A percentile compares a stretch with the other conserved stretches of the same genome.
phyloP scores from a whole-genome alignment of 768 basidiomycete genomes.

The Cystobasidium ongulense region DNA sequence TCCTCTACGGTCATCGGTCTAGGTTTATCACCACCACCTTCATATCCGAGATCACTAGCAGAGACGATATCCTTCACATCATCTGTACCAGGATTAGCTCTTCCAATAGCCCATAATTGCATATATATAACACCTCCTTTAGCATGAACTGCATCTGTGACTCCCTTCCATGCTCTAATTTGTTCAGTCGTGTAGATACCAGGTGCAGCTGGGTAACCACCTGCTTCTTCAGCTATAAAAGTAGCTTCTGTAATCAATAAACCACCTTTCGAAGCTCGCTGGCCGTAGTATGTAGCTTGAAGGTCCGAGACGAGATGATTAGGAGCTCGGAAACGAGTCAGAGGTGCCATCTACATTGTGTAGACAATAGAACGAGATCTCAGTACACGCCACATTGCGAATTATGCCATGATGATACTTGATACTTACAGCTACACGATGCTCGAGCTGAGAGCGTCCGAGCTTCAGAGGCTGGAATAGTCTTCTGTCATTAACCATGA shows the following conservation, averaged over 20 bases:
- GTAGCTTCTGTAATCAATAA: constrained; percentile 54
- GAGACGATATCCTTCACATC: constrained; percentile 33
- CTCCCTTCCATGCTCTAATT: constrained; percentile 54
- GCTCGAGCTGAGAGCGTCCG: constrained; percentile 28
- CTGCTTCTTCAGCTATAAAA: constrained; percentile 46
- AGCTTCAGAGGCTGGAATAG: constrained; percentile 33
- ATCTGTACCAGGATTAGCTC: constrained; percentile 41
- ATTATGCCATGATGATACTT: no score
- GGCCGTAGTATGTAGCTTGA: constrained; percentile 38
- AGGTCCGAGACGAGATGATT: constrained; percentile 24
- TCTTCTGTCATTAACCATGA: constrained; percentile 1
- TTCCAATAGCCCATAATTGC: constrained; percentile 58
- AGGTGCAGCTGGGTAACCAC: constrained; percentile 53
- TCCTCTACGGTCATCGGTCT: constrained; percentile 47
- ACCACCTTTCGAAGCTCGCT: constrained; percentile 47
- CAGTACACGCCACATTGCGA: not conserved
- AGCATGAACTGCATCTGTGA: constrained; percentile 53
- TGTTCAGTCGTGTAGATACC: constrained; percentile 63
- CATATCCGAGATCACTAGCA: not conserved
- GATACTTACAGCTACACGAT: constrained; percentile 2
- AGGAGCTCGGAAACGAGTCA: constrained; percentile 39
- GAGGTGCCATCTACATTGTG: constrained; percentile 33
- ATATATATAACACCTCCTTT: constrained; percentile 48
- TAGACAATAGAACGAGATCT: not conserved
- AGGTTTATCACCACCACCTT: constrained; percentile 22